Conservation (phyloP, 257 asterid genomes). For the Solanum acaule region DNA sequence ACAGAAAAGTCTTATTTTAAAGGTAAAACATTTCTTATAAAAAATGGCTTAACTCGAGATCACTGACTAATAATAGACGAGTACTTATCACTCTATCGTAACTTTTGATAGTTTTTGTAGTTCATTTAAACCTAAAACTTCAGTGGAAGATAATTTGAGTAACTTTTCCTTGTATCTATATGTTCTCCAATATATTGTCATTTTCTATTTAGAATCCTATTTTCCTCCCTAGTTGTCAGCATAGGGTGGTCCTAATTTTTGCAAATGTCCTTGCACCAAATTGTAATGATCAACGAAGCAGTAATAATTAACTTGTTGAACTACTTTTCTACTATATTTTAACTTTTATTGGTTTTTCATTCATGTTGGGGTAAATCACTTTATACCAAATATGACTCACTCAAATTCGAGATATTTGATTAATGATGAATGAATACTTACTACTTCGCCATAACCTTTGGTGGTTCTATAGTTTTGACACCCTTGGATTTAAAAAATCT, state of each 20-base stretch:
- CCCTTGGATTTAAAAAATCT: not conserved
- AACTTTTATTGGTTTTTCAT: not conserved
- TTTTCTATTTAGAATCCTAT: not conserved
- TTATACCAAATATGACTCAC: fast-evolving
- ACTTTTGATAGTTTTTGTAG: not conserved
- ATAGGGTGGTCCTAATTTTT: not conserved
- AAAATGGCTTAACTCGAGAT: not conserved
- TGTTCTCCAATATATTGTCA: not conserved
- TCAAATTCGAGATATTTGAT: not conserved
- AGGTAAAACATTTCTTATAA: not conserved
- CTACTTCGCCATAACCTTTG: fast-evolving
- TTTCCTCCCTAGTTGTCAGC: not conserved
- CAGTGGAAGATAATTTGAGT: not conserved
- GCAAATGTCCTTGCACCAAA: not conserved
- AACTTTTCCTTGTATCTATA: not conserved
- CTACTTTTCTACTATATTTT: not conserved
- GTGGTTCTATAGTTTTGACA: not conserved
- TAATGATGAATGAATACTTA: not conserved
- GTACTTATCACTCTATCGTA: not conserved
- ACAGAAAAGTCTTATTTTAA: no score
- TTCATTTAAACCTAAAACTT: not conserved
- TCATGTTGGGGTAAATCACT: not conserved
- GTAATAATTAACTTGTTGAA: not conserved
- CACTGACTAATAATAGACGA: not conserved
- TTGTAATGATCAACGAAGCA: not conserved